Evolutionary conservation across 257 asterid species (phyloP), one percentile per base, ranked within the genome.

Genomic region (Solanum rostratum): DNA sequence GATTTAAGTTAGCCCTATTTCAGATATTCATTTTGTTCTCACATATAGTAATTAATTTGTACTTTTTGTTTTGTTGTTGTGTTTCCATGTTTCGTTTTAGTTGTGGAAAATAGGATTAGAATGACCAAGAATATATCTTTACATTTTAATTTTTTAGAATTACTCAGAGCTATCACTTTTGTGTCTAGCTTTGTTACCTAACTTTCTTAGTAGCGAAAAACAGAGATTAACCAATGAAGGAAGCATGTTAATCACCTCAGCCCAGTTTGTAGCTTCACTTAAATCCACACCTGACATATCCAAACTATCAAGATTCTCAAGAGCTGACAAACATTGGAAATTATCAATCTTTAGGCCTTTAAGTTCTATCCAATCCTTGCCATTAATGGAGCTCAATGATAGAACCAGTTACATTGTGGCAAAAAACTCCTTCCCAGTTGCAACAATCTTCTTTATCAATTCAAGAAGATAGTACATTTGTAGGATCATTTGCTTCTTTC

Each of bases 271-370:
- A 0, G 46, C 79, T 37, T 43, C 22, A 43, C 79, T 63, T 50
- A 82, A 69, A 82, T 82, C 76, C 57, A 82, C 85, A 46, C 20
- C 57, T 11, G 57, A 62, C 78, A 82, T 33, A 30, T 82, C 85
- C 63, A 82, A 46, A 62, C 11, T 4, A 30, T 82, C 20, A 62
- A 82, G 62, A 43, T 82, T 65, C 10, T 57, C 59, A 29, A 82
- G 65, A 82, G 62, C 65, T 27, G 62, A n/a, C 14, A 65, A 62
- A 79, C 85, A 82, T 11, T 63, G 63, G 37, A 82, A 37, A 20
- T 50, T 50, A 60, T 82, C 82, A 49, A 76, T 49, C 45, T 49
- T 76, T 76, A 76, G 82, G 55, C 82, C 82, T 49, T 24, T 49
- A 27, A 22, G 14, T 76, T 15, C 82, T 24, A 43, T 4, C 22